phyloP scores from a whole-genome alignment of 179 eudicot species.

The Carnegiea gigantea region DNA sequence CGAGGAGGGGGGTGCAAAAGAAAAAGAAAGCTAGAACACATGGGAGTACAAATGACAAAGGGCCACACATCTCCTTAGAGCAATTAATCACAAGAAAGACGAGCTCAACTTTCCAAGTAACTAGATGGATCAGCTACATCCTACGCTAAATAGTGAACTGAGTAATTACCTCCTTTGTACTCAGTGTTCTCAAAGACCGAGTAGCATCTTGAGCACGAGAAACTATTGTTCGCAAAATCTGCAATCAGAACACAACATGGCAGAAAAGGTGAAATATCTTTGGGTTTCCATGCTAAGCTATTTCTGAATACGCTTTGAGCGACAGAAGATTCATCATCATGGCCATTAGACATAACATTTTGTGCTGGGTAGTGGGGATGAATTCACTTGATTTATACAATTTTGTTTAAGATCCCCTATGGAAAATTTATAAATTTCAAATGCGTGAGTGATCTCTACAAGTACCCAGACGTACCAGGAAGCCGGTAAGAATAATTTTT shows the following conservation, averaged over 20 bases:
- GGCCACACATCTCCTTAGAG: not conserved
- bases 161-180: slow-evolving; percentile 83
- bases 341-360: not conserved
- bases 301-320: not conserved
- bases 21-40: no score
- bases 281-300: not conserved
- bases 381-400: not conserved
- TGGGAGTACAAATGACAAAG: no score
- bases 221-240: slow-evolving; percentile 81
- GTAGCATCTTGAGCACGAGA: slow-evolving; percentile 65
- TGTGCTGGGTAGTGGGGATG: not conserved
- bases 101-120: not conserved
- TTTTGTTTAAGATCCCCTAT: no score
- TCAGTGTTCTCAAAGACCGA: slow-evolving; percentile 69
- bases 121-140: not conserved
- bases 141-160: not conserved
- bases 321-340: not conserved
- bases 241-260: slow-evolving; percentile 27
- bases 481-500: no score
- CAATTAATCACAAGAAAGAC: not conserved
- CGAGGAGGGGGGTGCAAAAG: not conserved
- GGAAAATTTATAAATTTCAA: no score
- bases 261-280: not conserved
- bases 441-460: no score
- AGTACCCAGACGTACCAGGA: no score